Percentiles rank a stretch among this genome's conserved stretches.
Conservation (phyloP, 192 early-diverging fungal genomes). For the Chytriomyces confervae region DNA sequence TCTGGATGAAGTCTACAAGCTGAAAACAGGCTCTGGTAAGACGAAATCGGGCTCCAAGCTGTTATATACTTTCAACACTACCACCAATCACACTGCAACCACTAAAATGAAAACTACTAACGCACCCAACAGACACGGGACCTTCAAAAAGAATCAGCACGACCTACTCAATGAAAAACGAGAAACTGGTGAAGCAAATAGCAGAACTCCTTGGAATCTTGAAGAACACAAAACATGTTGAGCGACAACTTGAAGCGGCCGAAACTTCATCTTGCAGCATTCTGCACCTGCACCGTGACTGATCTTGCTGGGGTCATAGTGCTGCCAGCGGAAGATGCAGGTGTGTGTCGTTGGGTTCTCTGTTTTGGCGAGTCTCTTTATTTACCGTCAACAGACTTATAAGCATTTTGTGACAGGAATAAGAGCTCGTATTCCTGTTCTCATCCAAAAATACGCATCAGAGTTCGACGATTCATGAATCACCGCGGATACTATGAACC, state of each 20-base stretch:
- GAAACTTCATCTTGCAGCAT: slow-evolving; percentile 47
- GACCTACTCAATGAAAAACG: slow-evolving; percentile 50
- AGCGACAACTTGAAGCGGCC: slow-evolving; percentile 61
- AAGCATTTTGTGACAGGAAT: no score
- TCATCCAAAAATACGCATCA: no score
- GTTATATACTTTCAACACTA: neutral
- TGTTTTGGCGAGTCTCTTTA: no score
- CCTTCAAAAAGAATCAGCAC: slow-evolving; percentile 33
- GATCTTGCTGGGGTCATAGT: no score
- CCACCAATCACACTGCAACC: neutral
- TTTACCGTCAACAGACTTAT: no score
- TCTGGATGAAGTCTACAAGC: slow-evolving; percentile 58
- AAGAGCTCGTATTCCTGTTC: no score
- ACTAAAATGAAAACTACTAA: neutral
- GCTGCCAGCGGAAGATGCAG: no score
- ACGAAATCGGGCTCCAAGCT: slow-evolving; percentile 46
- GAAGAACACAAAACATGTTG: slow-evolving; percentile 51
- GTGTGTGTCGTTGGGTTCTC: no score
- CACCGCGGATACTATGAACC: no score
- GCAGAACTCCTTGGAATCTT: slow-evolving; percentile 54
- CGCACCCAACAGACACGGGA: slow-evolving; percentile 19
- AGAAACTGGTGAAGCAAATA: slow-evolving; percentile 58
- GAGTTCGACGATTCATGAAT: no score
- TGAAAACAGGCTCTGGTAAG: slow-evolving; percentile 36
- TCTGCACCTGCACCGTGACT: no score